Percentiles rank a stretch among this genome's conserved stretches.
Evolutionary conservation across 192 early-diverging fungal genomes (phyloP).

Genomic region (Gonapodya prolifera): DNA sequence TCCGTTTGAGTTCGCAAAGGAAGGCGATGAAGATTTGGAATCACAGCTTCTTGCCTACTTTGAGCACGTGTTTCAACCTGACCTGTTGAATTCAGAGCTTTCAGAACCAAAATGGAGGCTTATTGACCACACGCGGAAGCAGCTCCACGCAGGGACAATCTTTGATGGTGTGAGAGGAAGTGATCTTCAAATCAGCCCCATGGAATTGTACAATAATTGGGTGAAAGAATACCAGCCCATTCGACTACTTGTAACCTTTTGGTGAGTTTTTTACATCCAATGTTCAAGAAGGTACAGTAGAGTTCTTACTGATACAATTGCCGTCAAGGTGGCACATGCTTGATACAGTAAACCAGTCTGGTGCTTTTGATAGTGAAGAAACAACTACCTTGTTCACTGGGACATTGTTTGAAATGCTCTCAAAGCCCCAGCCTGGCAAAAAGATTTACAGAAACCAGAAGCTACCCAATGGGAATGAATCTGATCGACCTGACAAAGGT

Average conservation of each 20-base stretch:
- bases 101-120: not conserved
- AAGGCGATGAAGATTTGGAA: not conserved
- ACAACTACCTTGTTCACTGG: not conserved
- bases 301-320: not conserved
- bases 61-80: not conserved
- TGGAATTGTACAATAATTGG: conserved; percentile 1
- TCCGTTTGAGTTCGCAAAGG: not conserved
- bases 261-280: conserved; percentile 1
- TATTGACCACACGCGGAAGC: not conserved
- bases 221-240: not conserved
- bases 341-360: not conserved
- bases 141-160: not conserved
- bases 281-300: conserved; percentile 1
- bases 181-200: not conserved
- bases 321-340: not conserved
- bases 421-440: not conserved
- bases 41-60: not conserved
- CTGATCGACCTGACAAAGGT: not conserved
- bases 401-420: conserved; percentile 1
- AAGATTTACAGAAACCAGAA: not conserved
- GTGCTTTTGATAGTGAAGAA: not conserved
- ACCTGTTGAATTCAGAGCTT: conserved; percentile 1
- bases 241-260: not conserved
- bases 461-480: not conserved
- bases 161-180: not conserved